Conservation (phyloP, 2,329 filamentous ascomycete genomes). For the Phaeosphaeria sp. region DNA sequence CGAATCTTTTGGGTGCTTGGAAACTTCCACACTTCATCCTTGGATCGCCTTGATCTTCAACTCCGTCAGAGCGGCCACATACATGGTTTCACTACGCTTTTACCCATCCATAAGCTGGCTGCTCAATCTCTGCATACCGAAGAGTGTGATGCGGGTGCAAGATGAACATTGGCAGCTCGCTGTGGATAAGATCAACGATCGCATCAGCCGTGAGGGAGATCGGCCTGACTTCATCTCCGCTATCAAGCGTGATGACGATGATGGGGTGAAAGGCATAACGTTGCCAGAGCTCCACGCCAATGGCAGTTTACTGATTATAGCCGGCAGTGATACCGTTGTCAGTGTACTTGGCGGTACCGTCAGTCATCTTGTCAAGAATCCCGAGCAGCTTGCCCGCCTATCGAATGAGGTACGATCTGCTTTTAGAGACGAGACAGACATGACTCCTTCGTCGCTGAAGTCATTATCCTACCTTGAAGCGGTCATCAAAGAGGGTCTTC, state of each 20-base stretch:
- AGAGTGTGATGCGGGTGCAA: slow-evolving; percentile 8
- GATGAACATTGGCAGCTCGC: slow-evolving; percentile 6
- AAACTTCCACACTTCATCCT: slow-evolving; percentile 16
- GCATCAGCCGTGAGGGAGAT: slow-evolving; percentile 5
- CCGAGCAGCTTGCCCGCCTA: slow-evolving; percentile 1
- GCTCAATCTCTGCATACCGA: slow-evolving; percentile 7
- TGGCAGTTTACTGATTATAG: slow-evolving; percentile 40
- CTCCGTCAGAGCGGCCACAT: slow-evolving; percentile 3
- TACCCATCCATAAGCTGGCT: slow-evolving; percentile 10
- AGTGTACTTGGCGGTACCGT: slow-evolving; percentile 39
- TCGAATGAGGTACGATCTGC: slow-evolving; percentile 7
- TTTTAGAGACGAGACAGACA: not conserved
- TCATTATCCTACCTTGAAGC: slow-evolving; percentile 21
- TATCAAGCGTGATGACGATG: slow-evolving; percentile 8
- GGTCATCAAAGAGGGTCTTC: slow-evolving; percentile 15
- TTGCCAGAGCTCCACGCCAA: slow-evolving; percentile 41
- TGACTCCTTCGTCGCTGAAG: slow-evolving; percentile 3
- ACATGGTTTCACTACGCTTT: not conserved
- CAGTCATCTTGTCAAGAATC: slow-evolving; percentile 23
- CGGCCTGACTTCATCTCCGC: slow-evolving; percentile 12
- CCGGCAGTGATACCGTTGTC: slow-evolving; percentile 51
- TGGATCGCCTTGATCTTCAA: slow-evolving; percentile 2
- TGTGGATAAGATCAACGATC: slow-evolving; percentile 9
- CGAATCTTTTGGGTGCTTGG: slow-evolving; percentile 31
- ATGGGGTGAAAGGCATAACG: slow-evolving; percentile 1